Base-by-base conservation (phyloP, 768 basidiomycete genomes). In the Mycena vulgaris region DNA sequence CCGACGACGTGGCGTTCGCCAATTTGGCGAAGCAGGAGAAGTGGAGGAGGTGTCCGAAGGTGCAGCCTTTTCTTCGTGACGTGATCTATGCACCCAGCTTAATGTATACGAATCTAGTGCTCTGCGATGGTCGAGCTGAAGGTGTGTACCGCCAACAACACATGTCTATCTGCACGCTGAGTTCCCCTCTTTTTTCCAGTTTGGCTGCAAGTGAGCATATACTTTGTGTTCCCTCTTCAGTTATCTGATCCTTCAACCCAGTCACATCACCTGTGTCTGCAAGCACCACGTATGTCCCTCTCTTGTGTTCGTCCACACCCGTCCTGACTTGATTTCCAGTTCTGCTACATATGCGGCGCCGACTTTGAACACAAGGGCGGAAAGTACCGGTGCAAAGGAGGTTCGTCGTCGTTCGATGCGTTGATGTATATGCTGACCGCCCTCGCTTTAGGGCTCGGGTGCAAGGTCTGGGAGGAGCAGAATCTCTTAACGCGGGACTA, bases 71-170 rank as follows among this genome's bases (percentile, higher is more conserved):
- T 10, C 10, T 42, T 37, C 2, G 21, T 52, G 11, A n/a, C n/a
- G n/a, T n/a, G n/a, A n/a, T n/a, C n/a, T n/a, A n/a, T n/a, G n/a
- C n/a, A n/a, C n/a, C n/a, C n/a, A n/a, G 10, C 56, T 25, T 14
- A 4, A 25, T 37, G 9, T 31, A n/a, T 21, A 1, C 31, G 2
- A 21, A 21, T 59, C 59, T n/a, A 75, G 73, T 76, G 75, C 37
- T 68, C 60, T 8, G 73, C 75, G 0, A 76, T 76, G 75, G 75
- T 76, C 14, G 75, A 76, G 52, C 53, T 76, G 75, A 63, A 83
- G 82, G 82, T 82, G 64, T 52, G 77, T 40, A 23, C 14, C 40
- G 71, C 4, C 37, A 35, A 28, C 57, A 47, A 2, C 61, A 28
- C 30, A 35, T 47, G 19, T 16, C 40, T 10, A 2, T 17, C 19